Evolutionary conservation across 2,329 filamentous ascomycete species (phyloP).

Genomic region (Arthrinium puccinioides): DNA sequence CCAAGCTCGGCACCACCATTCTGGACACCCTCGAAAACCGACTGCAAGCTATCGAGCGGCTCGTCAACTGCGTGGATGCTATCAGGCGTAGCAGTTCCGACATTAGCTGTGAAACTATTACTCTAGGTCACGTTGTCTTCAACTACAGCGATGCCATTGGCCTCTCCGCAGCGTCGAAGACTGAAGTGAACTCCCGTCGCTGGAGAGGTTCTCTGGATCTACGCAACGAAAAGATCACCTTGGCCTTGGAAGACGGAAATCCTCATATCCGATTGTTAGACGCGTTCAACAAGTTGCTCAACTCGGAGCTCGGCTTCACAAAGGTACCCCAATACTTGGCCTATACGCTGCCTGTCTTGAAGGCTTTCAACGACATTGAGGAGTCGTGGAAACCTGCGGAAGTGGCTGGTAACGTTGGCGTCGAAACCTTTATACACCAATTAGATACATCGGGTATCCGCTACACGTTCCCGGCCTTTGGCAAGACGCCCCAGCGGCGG

Average conservation of each 20-base stretch:
- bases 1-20: constrained; percentile 50
- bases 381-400: constrained; percentile 38
- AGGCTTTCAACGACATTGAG: constrained; percentile 54
- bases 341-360: constrained; percentile 57
- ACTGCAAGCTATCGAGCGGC: constrained; percentile 59
- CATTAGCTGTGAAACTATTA: constrained; percentile 51
- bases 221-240: constrained; percentile 40
- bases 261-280: constrained; percentile 60
- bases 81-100: constrained; percentile 49
- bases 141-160: constrained; percentile 45
- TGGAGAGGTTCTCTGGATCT: constrained; percentile 55
- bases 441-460: constrained; percentile 52
- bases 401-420: constrained; percentile 33
- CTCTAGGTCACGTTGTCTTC: constrained; percentile 58
- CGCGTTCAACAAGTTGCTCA: constrained; percentile 45
- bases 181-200: constrained; percentile 13
- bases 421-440: constrained; percentile 45
- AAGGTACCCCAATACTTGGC: constrained; percentile 48
- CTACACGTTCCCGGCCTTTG: constrained; percentile 34
- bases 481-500: constrained; percentile 22
- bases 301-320: constrained; percentile 36
- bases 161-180: not conserved
- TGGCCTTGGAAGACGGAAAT: constrained; percentile 55
- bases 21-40: constrained; percentile 51
- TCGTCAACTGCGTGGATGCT: constrained; percentile 63